Conservation (phyloP, 805 yeast species). For the Candida germanica region DNA sequence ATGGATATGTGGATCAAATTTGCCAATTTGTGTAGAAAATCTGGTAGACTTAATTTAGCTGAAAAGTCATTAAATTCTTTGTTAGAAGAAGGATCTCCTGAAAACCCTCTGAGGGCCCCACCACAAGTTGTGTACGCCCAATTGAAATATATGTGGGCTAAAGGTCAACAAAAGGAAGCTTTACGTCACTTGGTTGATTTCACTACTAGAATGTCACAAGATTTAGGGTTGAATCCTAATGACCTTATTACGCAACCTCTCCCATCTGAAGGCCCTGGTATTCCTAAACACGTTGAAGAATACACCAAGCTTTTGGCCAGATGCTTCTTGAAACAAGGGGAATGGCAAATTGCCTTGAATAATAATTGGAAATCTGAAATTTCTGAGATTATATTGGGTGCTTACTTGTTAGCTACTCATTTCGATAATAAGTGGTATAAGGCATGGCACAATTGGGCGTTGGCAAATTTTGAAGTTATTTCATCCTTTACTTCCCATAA, state of each 20-base stretch:
- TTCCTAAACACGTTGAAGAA: conserved; percentile 72
- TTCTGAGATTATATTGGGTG: conserved; percentile 83
- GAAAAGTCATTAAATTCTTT: conserved; percentile 84
- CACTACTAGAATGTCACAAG: conserved; percentile 86
- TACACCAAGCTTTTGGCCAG: conserved; percentile 85
- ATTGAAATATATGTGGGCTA: conserved; percentile 94
- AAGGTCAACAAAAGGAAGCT: conserved; percentile 86
- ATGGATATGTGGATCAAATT: conserved; percentile 98
- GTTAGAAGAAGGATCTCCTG: conserved; percentile 68
- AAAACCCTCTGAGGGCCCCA: conserved; percentile 72
- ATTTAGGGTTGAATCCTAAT: conserved; percentile 80
- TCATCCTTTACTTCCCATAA: conserved; percentile 49
- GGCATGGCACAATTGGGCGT: conserved; percentile 99
- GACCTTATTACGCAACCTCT: conserved; percentile 84
- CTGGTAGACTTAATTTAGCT: conserved; percentile 88
- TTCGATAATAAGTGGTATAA: conserved; percentile 93
- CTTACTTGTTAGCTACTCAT: conserved; percentile 90
- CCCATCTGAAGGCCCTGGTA: conserved; percentile 70
- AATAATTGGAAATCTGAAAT: conserved; percentile 74
- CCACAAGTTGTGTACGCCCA: conserved; percentile 98
- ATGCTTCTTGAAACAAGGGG: conserved; percentile 96
- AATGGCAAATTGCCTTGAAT: conserved; percentile 89
- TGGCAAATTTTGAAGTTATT: conserved; percentile 94
- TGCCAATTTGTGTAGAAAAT: conserved; percentile 92
- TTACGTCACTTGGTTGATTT: conserved; percentile 81